These are phyloP conservation scores for Tarenaya hassleriana DNA, from an alignment of 345 rosid species.

Conservation along the genomic window DNA sequence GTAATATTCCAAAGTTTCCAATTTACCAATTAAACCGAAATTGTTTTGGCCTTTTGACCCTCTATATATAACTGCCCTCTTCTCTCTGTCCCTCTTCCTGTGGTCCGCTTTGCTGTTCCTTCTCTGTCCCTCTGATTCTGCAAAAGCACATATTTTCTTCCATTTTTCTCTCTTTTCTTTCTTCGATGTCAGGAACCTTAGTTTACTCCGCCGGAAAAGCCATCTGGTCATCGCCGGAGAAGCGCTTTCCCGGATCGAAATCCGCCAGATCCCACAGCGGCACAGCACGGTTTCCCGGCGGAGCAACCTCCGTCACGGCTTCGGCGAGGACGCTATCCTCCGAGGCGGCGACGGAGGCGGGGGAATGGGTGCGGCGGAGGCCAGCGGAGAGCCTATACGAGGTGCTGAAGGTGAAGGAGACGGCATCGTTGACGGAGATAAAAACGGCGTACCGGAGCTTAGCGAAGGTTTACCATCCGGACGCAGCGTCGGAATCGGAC, in stretches of 20 bases:
- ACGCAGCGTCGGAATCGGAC: conserved; percentile 44
- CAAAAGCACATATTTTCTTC: too few species aligned
- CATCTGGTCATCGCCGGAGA: conserved; percentile 17
- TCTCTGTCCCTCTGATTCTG: conserved; percentile 12
- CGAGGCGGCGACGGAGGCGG: conserved; percentile 24
- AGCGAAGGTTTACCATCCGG: conserved; percentile 62
- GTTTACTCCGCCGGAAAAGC: conserved; percentile 10
- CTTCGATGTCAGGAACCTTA: conserved; percentile 25
- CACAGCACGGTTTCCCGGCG: conserved; percentile 24
- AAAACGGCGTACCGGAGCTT: conserved; percentile 61
- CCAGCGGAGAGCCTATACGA: conserved; percentile 44
- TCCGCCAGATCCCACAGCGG: conserved; percentile 13
- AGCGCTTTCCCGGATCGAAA: conserved; percentile 8
- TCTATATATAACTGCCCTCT: conserved; percentile 9
- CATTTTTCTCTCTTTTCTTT: neutral
- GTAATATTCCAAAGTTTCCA: neutral
- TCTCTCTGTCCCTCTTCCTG: neutral
- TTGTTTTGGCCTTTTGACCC: neutral
- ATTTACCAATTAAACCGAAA: conserved; percentile 5
- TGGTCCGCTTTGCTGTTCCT: conserved; percentile 22
- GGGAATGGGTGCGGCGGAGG: conserved; percentile 22
- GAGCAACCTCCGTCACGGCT: conserved; percentile 27
- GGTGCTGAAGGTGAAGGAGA: conserved; percentile 41
- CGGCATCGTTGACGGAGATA: conserved; percentile 56
- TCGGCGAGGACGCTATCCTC: conserved; percentile 22